Conservation (phyloP, 139 green algal genomes). For the Trebouxia sp. region DNA sequence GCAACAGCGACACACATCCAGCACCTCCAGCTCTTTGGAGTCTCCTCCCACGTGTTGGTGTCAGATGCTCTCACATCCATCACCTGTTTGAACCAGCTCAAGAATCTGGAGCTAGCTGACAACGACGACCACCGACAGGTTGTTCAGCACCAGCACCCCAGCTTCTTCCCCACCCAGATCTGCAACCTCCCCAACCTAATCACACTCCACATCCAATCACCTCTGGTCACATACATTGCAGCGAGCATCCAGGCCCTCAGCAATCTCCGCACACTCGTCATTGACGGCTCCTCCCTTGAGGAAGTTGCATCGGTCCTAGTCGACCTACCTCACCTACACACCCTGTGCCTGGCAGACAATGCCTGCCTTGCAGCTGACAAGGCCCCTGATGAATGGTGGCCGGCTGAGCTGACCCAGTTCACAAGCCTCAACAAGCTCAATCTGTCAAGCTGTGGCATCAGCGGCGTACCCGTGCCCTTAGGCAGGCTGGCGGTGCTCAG, state of each 20-base stretch:
- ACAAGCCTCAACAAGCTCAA: conserved; percentile 4
- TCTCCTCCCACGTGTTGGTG: neutral
- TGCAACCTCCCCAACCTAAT: conserved; percentile 8
- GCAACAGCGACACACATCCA: neutral
- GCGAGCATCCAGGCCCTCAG: neutral
- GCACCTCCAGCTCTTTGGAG: conserved; percentile 5
- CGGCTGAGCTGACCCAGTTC: neutral
- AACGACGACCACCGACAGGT: neutral
- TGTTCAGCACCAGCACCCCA: neutral
- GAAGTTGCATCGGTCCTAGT: neutral
- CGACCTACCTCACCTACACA: neutral
- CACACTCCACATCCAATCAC: neutral
- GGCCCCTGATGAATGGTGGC: conserved; percentile 19
- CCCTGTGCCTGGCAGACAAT: conserved; percentile 10
- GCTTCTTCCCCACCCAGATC: conserved; percentile 1
- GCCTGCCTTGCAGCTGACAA: neutral
- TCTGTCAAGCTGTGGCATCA: neutral
- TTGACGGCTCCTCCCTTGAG: neutral
- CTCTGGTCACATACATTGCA: conserved; percentile 14
- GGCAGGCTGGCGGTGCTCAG: neutral
- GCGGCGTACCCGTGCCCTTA: neutral
- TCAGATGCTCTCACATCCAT: neutral
- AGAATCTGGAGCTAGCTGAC: conserved; percentile 5
- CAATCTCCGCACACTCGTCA: neutral
- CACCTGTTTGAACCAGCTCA: neutral